These are phyloP conservation scores for Tubosaeta sp. DNA, from an alignment of 768 basidiomycete genomes.

Conservation along the genomic window DNA sequence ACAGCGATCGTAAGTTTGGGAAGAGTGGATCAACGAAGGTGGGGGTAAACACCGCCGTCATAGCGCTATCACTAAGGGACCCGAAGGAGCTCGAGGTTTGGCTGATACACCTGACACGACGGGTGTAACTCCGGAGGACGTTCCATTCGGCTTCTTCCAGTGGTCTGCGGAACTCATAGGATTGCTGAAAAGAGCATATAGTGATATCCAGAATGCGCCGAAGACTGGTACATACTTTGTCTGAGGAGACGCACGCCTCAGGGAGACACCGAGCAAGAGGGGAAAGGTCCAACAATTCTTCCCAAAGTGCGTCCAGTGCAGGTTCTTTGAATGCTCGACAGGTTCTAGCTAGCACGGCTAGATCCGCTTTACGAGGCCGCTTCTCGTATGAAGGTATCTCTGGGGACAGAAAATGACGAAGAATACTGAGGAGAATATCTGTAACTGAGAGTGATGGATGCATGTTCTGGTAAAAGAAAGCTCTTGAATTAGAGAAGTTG, in stretches of 20 bases:
- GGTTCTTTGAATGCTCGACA: neutral
- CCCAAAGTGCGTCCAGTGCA: neutral
- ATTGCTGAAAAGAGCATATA: neutral
- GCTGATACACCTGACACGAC: neutral
- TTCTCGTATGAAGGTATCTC: too few species aligned
- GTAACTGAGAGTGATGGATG: neutral
- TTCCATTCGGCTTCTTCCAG: neutral
- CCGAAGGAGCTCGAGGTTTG: neutral
- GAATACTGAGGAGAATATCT: neutral
- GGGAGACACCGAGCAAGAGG: neutral
- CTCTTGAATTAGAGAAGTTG: too few species aligned
- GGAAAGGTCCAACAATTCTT: neutral
- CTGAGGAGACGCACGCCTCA: too few species aligned
- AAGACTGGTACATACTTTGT: too few species aligned
- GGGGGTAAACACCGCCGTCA: too few species aligned
- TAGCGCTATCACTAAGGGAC: too few species aligned
- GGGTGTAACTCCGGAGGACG: neutral
- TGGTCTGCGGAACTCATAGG: neutral
- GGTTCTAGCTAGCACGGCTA: neutral
- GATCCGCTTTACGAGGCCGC: neutral
- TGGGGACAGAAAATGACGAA: neutral
- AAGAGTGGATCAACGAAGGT: too few species aligned
- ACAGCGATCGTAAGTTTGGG: too few species aligned
- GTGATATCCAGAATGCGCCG: too few species aligned
- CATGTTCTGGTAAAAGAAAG: neutral